These are phyloP conservation scores for Austropuccinia psidii DNA, from an alignment of 1,284 basidiomycete genomes.

Conservation along the genomic window DNA sequence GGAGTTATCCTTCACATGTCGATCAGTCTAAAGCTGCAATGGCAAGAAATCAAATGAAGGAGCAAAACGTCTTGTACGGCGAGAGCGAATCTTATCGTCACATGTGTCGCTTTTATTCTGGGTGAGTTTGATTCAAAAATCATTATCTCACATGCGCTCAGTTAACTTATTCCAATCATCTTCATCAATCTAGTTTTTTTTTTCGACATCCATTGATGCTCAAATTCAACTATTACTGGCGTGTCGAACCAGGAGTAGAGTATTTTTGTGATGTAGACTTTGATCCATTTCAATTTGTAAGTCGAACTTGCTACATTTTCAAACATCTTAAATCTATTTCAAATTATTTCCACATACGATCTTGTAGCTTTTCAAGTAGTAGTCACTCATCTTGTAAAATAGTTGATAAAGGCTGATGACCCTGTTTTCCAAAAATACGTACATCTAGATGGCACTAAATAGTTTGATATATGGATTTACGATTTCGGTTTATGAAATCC, in stretches of 20 bases:
- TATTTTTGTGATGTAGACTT: slow-evolving; percentile 42
- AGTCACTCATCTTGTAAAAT: too few relatives aligned
- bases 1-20: slow-evolving; percentile 45
- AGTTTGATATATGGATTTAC: slow-evolving; percentile 46
- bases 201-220: slow-evolving; percentile 35
- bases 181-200: slow-evolving; percentile 37
- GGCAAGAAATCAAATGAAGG: slow-evolving; percentile 39
- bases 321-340: neutral
- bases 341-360: neutral
- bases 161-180: neutral
- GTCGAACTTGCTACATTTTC: neutral
- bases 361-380: neutral
- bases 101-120: slow-evolving; percentile 39
- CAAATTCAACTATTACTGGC: slow-evolving; percentile 39
- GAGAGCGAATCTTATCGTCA: slow-evolving; percentile 45
- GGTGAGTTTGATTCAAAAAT: neutral
- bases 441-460: slow-evolving; percentile 44
- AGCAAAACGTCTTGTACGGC: slow-evolving; percentile 43
- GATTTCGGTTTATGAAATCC: slow-evolving; percentile 45
- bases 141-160: neutral
- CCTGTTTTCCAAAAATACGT: too few relatives aligned
- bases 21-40: slow-evolving; percentile 42
- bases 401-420: too few relatives aligned
- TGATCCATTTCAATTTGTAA: slow-evolving; percentile 44
- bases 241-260: slow-evolving; percentile 37